Base-by-base conservation (phyloP, 768 basidiomycete genomes). In the Hericium coralloides region DNA sequence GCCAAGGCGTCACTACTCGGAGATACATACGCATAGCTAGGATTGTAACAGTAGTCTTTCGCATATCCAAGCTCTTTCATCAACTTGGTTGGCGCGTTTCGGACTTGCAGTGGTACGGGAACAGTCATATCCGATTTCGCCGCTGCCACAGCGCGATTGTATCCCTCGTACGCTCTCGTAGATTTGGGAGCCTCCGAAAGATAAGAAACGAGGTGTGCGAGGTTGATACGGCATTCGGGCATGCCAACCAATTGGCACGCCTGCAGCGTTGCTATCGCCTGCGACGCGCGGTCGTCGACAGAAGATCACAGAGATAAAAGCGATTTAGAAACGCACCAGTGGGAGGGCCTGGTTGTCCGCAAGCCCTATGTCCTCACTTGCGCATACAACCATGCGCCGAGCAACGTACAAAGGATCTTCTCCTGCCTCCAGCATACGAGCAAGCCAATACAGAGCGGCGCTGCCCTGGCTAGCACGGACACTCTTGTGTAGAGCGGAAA, bases 371-470 rank as follows among this genome's bases (percentile, higher is more conserved):
- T 94, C 92, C 68, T 94, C 92, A 60, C 87, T 89, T 2, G 92
- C 90, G 62, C 87, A 83, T 7, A 91, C 87, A 4, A 87, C 75
- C 74, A 90, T 79, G 55, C 89, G 75, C 38, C 89, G 75, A 6
- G 83, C 85, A 57, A 92, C 78, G 63, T 80, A 93, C 49, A 90
- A 63, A 3, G 91, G 87, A 68, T 93, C 90, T 67, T 92, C 90
- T 18, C 89, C 90, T 25, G 80, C 85, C 38, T 74, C 78, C 37
- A 92, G 73, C 90, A 92, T 92, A 52, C 88, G 79, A 10, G 90
- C 89, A 20, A 94, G 76, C 89, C 91, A 94, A 67, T 93, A 94
- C 74, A 92, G 72, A 6, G 91, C 91, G 0, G 89, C 92, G 63
- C 77, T 77, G 6, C 82, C 82, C 60, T 92, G 82, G 55, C 83